phyloP scores from a whole-genome alignment of 768 basidiomycete species.

The Lactarius indigo region DNA sequence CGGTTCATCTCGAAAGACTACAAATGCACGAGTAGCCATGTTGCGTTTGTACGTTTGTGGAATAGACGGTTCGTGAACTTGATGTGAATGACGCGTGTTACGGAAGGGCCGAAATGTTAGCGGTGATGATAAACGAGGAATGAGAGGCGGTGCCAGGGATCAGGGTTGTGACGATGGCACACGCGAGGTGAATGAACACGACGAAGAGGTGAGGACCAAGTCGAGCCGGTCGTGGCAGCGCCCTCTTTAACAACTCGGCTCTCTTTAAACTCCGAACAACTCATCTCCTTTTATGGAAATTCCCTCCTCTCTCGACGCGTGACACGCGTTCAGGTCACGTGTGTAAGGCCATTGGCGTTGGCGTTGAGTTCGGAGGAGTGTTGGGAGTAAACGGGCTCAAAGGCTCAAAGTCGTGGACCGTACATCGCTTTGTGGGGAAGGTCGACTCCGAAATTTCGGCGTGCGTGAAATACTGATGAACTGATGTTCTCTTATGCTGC shows the following conservation, averaged over 20 bases:
- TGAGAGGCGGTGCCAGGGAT: slow-evolving; percentile 21
- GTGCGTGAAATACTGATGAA: slow-evolving; percentile 4
- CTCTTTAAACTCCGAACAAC: slow-evolving; percentile 25
- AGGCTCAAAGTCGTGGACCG: background rate
- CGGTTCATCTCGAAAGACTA: slow-evolving; percentile 59
- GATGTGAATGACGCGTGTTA: slow-evolving; percentile 21
- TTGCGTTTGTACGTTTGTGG: slow-evolving; percentile 20
- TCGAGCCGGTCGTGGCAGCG: slow-evolving; percentile 2
- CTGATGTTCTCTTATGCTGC: background rate
- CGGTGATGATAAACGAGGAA: slow-evolving; percentile 4
- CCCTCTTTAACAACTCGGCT: slow-evolving; percentile 20
- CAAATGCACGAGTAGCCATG: slow-evolving; percentile 59
- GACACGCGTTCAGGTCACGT: slow-evolving; percentile 25
- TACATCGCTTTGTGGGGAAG: background rate
- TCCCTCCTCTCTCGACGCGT: slow-evolving; percentile 19
- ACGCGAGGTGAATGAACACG: slow-evolving; percentile 22
- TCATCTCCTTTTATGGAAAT: slow-evolving; percentile 18
- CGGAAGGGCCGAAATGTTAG: slow-evolving; percentile 4
- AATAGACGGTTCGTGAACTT: slow-evolving; percentile 17
- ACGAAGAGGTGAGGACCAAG: slow-evolving; percentile 17
- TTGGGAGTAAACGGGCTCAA: background rate
- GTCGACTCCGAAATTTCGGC: background rate
- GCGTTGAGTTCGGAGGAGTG: background rate
- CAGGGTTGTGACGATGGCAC: slow-evolving; percentile 18
- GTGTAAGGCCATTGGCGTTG: background rate